These are phyloP conservation scores for Musa itinerans DNA, from an alignment of 176 grass and related monocot species.

Conservation along the genomic window DNA sequence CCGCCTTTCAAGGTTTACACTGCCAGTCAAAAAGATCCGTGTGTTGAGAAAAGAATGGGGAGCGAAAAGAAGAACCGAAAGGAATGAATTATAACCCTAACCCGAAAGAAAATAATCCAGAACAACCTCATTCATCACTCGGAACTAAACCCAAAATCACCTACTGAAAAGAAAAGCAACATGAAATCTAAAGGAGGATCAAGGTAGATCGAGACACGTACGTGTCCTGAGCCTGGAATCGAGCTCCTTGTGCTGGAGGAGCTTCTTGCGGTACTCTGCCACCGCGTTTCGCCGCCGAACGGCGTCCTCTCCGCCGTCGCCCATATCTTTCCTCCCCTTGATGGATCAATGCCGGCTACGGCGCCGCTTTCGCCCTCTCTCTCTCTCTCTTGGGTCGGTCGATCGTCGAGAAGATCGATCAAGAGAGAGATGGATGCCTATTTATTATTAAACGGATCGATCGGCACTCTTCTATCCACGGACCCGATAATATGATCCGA, in stretches of 20 bases:
- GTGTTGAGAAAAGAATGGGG: no score
- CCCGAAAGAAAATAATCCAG: not conserved
- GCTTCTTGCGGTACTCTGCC: conserved; percentile 72
- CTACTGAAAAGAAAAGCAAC: not conserved
- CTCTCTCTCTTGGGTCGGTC: not conserved
- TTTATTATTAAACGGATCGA: not conserved
- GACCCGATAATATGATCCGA: not conserved
- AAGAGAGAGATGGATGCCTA: not conserved
- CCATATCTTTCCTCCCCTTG: conserved; percentile 17
- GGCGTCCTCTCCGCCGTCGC: conserved; percentile 30
- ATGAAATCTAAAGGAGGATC: not conserved
- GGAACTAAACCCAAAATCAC: not conserved
- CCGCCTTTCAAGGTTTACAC: no score
- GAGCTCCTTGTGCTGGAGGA: conserved; percentile 74
- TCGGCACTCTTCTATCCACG: not conserved
- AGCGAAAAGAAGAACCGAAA: not conserved
- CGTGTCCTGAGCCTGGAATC: conserved; percentile 46
- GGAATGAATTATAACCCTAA: not conserved
- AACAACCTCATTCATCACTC: not conserved
- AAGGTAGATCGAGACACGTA: conserved; percentile 27
- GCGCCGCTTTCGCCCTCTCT: not conserved
- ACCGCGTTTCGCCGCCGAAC: conserved; percentile 23
- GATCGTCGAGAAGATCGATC: not conserved
- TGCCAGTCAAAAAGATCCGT: no score
- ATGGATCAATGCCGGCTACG: not conserved